These are phyloP conservation scores for Daedaleopsis nitida DNA, from an alignment of 768 basidiomycete species.

Conservation along the genomic window DNA sequence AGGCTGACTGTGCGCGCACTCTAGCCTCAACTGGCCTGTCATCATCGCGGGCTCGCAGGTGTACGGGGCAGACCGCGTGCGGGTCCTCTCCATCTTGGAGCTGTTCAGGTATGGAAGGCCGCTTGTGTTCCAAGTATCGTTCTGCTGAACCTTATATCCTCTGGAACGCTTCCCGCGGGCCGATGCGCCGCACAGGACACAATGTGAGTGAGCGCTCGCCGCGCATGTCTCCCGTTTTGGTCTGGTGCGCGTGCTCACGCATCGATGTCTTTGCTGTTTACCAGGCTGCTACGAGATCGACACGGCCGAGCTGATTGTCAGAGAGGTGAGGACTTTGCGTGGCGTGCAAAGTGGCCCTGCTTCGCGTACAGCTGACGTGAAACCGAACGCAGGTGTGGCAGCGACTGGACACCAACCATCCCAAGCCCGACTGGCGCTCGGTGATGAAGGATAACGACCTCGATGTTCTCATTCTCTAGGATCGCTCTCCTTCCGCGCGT, in stretches of 20 bases:
- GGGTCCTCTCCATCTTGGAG: conserved; percentile 32
- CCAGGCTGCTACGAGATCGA: conserved; percentile 41
- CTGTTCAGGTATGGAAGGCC: conserved; percentile 31
- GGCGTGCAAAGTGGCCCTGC: conserved; percentile 7
- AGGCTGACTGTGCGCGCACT: background rate
- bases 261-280: conserved; percentile 4
- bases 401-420: conserved; percentile 36
- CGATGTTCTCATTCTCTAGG: conserved; percentile 28
- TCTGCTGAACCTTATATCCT: conserved; percentile 6
- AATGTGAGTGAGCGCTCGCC: conserved; percentile 27
- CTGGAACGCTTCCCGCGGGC: conserved; percentile 6
- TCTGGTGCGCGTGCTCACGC: conserved; percentile 2
- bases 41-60: conserved; percentile 34
- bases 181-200: conserved; percentile 25
- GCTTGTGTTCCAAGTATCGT: conserved; percentile 1
- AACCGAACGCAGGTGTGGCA: conserved; percentile 33
- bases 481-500: background rate
- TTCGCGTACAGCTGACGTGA: conserved; percentile 14
- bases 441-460: conserved; percentile 38
- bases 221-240: background rate
- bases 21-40: conserved; percentile 35
- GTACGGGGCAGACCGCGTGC: conserved; percentile 26
- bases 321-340: conserved; percentile 30
- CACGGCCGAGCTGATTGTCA: conserved; percentile 37
- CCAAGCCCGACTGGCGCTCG: conserved; percentile 34